A percentile compares a stretch with the other conserved stretches of the same genome.
Conservation (phyloP, 768 basidiomycete genomes). For the Boletus sp. region DNA sequence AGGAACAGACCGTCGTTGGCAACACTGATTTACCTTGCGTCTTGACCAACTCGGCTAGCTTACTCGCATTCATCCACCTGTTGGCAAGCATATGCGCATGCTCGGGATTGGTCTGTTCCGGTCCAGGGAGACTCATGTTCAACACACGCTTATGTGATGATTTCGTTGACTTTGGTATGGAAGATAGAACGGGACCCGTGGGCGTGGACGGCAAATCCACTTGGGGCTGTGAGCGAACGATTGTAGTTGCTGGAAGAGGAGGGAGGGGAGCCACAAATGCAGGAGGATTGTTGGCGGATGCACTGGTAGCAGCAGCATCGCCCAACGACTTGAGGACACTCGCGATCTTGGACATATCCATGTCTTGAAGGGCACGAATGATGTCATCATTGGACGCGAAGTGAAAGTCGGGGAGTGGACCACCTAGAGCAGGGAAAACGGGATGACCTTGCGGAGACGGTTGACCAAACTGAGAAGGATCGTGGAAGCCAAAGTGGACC, state of each 20-base stretch:
- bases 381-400: slow-evolving; percentile 68
- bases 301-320: slow-evolving; percentile 49
- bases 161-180: slow-evolving; percentile 35
- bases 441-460: slow-evolving; percentile 28
- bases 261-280: slow-evolving; percentile 20
- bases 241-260: slow-evolving; percentile 26
- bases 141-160: slow-evolving; percentile 38
- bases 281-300: slow-evolving; percentile 22
- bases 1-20: neutral
- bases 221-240: slow-evolving; percentile 35
- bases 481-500: slow-evolving; percentile 28
- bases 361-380: slow-evolving; percentile 65
- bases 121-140: slow-evolving; percentile 41
- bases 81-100: slow-evolving; percentile 71
- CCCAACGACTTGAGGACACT: slow-evolving; percentile 62
- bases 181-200: slow-evolving; percentile 38
- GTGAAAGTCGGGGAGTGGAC: slow-evolving; percentile 34
- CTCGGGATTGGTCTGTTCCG: slow-evolving; percentile 44
- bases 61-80: slow-evolving; percentile 72
- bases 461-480: slow-evolving; percentile 26
- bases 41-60: slow-evolving; percentile 65
- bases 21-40: slow-evolving; percentile 50
- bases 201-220: slow-evolving; percentile 43
- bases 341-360: slow-evolving; percentile 67
- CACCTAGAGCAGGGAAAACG: slow-evolving; percentile 21